A percentile compares a stretch with the other conserved stretches of the same genome.
Evolutionary conservation across 371 early-diverging fungal genomes (phyloP).

Genomic region (Smittium culicis): DNA sequence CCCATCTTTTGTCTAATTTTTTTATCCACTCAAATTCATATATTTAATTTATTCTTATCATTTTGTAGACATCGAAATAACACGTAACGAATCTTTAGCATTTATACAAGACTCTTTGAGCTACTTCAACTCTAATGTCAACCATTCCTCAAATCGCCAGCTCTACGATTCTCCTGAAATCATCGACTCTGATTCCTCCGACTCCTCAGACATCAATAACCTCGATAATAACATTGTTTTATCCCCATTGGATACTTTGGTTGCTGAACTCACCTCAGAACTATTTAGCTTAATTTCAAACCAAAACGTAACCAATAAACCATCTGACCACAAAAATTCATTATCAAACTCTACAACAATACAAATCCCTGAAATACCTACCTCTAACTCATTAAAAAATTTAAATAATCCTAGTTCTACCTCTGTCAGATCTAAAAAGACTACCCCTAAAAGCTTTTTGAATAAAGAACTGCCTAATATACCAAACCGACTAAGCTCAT

Average conservation of each 20-base stretch:
- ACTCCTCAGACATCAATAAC: neutral
- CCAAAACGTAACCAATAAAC: neutral
- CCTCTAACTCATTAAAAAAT: neutral
- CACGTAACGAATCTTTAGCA: neutral
- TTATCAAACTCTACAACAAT: neutral
- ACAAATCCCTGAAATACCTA: neutral
- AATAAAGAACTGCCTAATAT: conserved; percentile 3
- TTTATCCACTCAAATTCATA: neutral
- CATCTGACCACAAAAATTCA: neutral
- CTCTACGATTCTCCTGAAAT: neutral
- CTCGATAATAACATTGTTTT: conserved; percentile 22
- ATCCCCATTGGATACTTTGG: conserved; percentile 32
- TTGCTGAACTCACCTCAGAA: conserved; percentile 29
- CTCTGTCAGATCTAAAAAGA: neutral
- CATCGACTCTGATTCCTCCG: neutral
- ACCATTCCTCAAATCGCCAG: neutral
- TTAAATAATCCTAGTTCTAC: neutral
- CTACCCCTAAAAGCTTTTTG: neutral
- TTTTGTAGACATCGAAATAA: neutral
- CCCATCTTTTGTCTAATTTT: neutral
- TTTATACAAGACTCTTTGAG: neutral
- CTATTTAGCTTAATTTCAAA: conserved; percentile 30
- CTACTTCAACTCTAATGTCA: neutral
- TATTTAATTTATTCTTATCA: neutral
- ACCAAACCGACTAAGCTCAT: conserved; percentile 2